A percentile compares a stretch with the other conserved stretches of the same genome.
These are phyloP conservation scores for Parasitella parasitica DNA, from an alignment of 371 early-diverging fungal species.

Conservation along the genomic window DNA sequence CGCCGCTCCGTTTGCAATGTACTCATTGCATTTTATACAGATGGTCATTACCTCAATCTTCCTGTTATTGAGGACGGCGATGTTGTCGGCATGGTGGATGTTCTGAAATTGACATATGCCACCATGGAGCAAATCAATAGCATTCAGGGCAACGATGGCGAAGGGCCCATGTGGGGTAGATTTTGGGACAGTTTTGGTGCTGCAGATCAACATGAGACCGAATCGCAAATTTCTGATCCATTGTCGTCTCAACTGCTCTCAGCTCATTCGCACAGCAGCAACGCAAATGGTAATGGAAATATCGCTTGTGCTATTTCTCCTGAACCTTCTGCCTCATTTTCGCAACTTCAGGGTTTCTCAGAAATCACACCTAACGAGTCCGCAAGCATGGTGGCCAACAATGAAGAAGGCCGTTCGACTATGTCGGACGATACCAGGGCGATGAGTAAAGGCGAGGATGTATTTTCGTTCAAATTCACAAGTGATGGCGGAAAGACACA, in stretches of 20 bases:
- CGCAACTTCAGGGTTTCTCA: conserved; percentile 36
- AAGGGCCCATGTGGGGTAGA: conserved; percentile 52
- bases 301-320: conserved; percentile 31
- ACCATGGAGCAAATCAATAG: conserved; percentile 61
- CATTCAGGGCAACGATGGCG: conserved; percentile 39
- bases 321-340: conserved; percentile 38
- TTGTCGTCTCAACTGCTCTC: conserved; percentile 23
- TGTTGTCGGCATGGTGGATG: conserved; percentile 86
- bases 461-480: conserved; percentile 46
- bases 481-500: conserved; percentile 33
- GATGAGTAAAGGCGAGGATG: conserved; percentile 12
- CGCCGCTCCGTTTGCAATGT: background rate
- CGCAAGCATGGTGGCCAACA: conserved; percentile 46
- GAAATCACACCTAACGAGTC: conserved; percentile 55
- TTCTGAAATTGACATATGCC: conserved; percentile 82
- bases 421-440: conserved; percentile 40
- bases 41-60: conserved; percentile 84
- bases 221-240: conserved; percentile 43
- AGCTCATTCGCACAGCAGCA: conserved; percentile 12
- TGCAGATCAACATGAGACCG: conserved; percentile 31
- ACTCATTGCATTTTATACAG: background rate
- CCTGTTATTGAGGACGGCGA: conserved; percentile 77
- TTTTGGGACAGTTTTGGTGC: conserved; percentile 55
- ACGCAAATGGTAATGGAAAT: background rate
- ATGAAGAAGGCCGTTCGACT: conserved; percentile 45